Evolutionary conservation across 2,329 filamentous ascomycete genomes (phyloP).

Genomic region (Aureobasidium sp.): DNA sequence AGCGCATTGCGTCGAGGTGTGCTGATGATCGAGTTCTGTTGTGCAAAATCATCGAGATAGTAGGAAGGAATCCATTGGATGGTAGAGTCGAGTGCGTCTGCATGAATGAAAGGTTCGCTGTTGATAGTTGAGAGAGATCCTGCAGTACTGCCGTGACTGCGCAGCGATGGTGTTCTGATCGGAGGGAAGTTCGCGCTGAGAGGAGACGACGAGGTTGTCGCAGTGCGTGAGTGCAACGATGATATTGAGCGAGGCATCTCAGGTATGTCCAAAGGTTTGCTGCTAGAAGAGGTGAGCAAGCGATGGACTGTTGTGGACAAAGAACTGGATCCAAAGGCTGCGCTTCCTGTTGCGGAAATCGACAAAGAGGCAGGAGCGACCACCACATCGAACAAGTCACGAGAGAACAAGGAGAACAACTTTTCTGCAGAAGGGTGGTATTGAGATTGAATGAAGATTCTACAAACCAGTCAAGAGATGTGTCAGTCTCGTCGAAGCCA

Average conservation of each 20-base stretch:
- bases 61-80: neutral
- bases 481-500: slow-evolving; percentile 8
- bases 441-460: neutral
- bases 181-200: neutral
- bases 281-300: neutral
- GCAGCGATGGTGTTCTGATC: neutral
- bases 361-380: slow-evolving; percentile 1
- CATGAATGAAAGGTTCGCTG: slow-evolving; percentile 6
- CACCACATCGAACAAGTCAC: neutral
- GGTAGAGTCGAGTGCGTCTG: neutral
- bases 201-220: neutral
- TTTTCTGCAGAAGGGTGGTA: neutral
- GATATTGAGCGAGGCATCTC: neutral
- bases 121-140: neutral
- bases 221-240: slow-evolving; percentile 2
- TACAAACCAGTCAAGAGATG: slow-evolving; percentile 4
- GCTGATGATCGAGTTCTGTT: neutral
- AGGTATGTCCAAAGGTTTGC: neutral
- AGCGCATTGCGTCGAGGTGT: neutral
- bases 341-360: neutral
- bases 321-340: neutral
- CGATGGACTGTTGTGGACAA: neutral
- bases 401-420: neutral
- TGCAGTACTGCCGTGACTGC: neutral
- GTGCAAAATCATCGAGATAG: neutral